Conservation (phyloP, 805 yeast genomes). For the Myxozyma sirexii region DNA sequence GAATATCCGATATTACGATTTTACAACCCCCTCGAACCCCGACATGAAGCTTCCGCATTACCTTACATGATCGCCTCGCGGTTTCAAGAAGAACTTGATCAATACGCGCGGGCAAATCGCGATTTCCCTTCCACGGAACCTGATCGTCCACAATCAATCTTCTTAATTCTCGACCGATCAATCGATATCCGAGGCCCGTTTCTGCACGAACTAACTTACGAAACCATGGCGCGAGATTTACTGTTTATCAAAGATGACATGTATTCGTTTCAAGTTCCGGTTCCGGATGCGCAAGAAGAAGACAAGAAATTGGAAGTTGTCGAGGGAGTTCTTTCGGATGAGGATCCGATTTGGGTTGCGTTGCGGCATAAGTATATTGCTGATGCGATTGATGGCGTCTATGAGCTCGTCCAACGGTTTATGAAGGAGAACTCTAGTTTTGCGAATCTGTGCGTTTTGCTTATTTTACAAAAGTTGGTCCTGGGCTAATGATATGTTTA, state of each 20-base stretch:
- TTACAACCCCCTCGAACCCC: constrained; percentile 56
- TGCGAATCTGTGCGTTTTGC: constrained; percentile 39
- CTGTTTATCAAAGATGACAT: constrained; percentile 49
- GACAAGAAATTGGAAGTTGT: constrained; percentile 44
- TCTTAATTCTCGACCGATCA: constrained; percentile 80
- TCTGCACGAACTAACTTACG: constrained; percentile 86
- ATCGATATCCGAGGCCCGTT: constrained; percentile 82
- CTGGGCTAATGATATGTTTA: background rate
- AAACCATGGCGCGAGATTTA: constrained; percentile 87
- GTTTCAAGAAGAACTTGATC: constrained; percentile 72
- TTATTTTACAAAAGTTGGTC: background rate
- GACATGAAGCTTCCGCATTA: constrained; percentile 58
- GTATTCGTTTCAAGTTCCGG: constrained; percentile 52
- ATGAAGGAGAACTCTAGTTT: constrained; percentile 73
- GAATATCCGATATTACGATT: constrained; percentile 87
- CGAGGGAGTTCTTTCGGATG: constrained; percentile 55
- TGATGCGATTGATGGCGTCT: constrained; percentile 67
- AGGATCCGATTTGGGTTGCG: constrained; percentile 71
- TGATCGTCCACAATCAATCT: constrained; percentile 67
- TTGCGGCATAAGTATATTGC: constrained; percentile 75
- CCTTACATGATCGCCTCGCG: constrained; percentile 71
- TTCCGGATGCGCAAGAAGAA: constrained; percentile 36
- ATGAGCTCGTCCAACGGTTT: constrained; percentile 62
- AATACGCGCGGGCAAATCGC: constrained; percentile 68
- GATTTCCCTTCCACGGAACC: constrained; percentile 59